phyloP scores from a whole-genome alignment of 2,329 filamentous ascomycete species.

The Paecilomyces dactylethromorphus region DNA sequence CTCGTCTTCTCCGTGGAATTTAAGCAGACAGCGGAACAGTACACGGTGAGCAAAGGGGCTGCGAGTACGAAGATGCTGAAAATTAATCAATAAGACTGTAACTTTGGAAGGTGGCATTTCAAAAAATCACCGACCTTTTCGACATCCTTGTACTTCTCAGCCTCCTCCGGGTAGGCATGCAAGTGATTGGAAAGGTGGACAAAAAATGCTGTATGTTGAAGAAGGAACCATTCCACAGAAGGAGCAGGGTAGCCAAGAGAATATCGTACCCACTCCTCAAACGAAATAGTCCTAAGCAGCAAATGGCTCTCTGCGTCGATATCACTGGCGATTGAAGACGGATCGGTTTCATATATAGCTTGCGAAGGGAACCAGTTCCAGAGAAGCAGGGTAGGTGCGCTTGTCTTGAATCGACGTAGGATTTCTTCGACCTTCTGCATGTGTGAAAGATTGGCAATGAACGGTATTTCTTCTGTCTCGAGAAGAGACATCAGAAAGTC shows the following conservation, averaged over 20 bases:
- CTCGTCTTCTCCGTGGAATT: slow-evolving; percentile 11
- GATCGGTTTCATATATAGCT: slow-evolving; percentile 12
- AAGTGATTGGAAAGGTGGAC: slow-evolving; percentile 26
- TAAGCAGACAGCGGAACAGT: slow-evolving; percentile 23
- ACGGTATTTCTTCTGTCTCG: slow-evolving; percentile 17
- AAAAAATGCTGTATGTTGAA: slow-evolving; percentile 31
- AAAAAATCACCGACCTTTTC: slow-evolving; percentile 25
- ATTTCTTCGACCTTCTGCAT: slow-evolving; percentile 35
- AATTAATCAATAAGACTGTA: not conserved
- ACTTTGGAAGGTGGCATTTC: not conserved
- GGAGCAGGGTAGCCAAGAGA: slow-evolving; percentile 27
- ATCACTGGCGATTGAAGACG: slow-evolving; percentile 21
- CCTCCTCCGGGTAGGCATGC: slow-evolving; percentile 22
- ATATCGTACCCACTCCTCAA: slow-evolving; percentile 34
- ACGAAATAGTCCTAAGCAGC: slow-evolving; percentile 32
- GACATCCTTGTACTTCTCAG: slow-evolving; percentile 25
- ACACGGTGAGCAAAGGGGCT: slow-evolving; percentile 34
- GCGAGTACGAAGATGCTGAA: slow-evolving; percentile 25
- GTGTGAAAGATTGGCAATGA: slow-evolving; percentile 23
- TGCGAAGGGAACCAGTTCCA: slow-evolving; percentile 33
- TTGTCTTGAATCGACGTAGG: slow-evolving; percentile 23
- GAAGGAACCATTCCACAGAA: slow-evolving; percentile 32
- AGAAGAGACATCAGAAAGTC: slow-evolving; percentile 23
- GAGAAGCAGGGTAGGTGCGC: slow-evolving; percentile 13
- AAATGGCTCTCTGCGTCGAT: slow-evolving; percentile 34